These are phyloP conservation scores for Lasiodiplodia citricola DNA, from an alignment of 2,329 filamentous ascomycete genomes.

Conservation along the genomic window DNA sequence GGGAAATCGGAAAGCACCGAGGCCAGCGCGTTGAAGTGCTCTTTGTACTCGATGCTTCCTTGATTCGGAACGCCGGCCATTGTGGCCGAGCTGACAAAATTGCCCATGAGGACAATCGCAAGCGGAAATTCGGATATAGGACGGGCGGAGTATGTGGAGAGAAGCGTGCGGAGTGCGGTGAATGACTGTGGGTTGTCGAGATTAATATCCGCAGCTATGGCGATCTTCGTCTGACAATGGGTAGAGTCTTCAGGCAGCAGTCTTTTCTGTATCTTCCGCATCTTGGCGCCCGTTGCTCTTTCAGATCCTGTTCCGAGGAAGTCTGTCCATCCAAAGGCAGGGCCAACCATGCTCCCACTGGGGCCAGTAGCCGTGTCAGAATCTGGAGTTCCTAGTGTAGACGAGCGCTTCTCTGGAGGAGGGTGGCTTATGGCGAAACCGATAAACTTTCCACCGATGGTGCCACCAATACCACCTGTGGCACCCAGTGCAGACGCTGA, in stretches of 20 bases:
- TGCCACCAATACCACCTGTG: constrained; percentile 82
- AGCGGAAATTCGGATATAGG: constrained; percentile 71
- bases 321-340: constrained; percentile 89
- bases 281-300: constrained; percentile 78
- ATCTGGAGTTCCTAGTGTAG: constrained; percentile 67
- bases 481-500: constrained; percentile 65
- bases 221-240: constrained; percentile 40
- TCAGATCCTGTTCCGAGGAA: constrained; percentile 92
- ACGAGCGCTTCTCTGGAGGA: constrained; percentile 82
- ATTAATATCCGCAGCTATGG: constrained; percentile 54
- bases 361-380: constrained; percentile 57
- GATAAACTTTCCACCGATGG: constrained; percentile 89
- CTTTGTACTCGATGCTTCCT: constrained; percentile 94
- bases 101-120: constrained; percentile 82
- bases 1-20: constrained; percentile 83
- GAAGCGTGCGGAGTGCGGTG: constrained; percentile 78
- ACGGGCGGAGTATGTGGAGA: constrained; percentile 72
- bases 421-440: constrained; percentile 91
- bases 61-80: constrained; percentile 70
- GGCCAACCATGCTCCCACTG: constrained; percentile 43
- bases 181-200: constrained; percentile 84
- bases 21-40: constrained; percentile 89
- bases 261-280: constrained; percentile 78
- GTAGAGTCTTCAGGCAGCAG: constrained; percentile 56
- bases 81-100: constrained; percentile 69